phyloP scores from a whole-genome alignment of 208 protist genomes.

The Leptomonas pyrrhocoris region DNA sequence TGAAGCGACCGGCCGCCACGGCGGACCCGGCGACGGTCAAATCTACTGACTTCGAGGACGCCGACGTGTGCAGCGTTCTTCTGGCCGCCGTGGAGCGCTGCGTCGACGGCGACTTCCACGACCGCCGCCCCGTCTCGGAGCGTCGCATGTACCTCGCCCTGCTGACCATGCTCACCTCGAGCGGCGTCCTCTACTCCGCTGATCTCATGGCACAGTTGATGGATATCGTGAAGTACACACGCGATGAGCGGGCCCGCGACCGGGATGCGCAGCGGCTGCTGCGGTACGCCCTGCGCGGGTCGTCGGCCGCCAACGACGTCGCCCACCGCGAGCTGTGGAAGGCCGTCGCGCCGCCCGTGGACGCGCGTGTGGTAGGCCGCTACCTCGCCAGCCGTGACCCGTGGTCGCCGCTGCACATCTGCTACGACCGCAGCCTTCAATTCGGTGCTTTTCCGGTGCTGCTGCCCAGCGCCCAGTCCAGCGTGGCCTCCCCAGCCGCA shows the following conservation, averaged over 20 bases:
- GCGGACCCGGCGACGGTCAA: conserved; percentile 31
- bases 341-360: conserved; percentile 49
- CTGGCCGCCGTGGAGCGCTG: conserved; percentile 74
- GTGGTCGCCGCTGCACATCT: conserved; percentile 68
- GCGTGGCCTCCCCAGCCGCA: not conserved
- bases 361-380: conserved; percentile 77
- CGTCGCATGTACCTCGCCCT: conserved; percentile 79
- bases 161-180: conserved; percentile 77
- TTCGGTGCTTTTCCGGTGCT: conserved; percentile 59
- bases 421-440: conserved; percentile 53
- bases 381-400: conserved; percentile 77
- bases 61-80: conserved; percentile 77
- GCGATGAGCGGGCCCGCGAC: conserved; percentile 50
- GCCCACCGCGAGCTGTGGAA: conserved; percentile 65
- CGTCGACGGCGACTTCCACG: conserved; percentile 72
- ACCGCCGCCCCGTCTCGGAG: conserved; percentile 57
- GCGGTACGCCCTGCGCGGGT: conserved; percentile 76
- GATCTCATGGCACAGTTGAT: conserved; percentile 88
- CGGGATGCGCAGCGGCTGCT: conserved; percentile 72
- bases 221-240: conserved; percentile 89
- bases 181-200: conserved; percentile 78
- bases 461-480: conserved; percentile 23
- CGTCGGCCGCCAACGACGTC: conserved; percentile 57
- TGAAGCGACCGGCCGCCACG: conserved; percentile 53
- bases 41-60: conserved; percentile 75